A percentile compares a stretch with the other conserved stretches of the same genome.
Evolutionary conservation across 1,284 basidiomycete genomes (phyloP).

Genomic region (Exsudoporus floridanus): DNA sequence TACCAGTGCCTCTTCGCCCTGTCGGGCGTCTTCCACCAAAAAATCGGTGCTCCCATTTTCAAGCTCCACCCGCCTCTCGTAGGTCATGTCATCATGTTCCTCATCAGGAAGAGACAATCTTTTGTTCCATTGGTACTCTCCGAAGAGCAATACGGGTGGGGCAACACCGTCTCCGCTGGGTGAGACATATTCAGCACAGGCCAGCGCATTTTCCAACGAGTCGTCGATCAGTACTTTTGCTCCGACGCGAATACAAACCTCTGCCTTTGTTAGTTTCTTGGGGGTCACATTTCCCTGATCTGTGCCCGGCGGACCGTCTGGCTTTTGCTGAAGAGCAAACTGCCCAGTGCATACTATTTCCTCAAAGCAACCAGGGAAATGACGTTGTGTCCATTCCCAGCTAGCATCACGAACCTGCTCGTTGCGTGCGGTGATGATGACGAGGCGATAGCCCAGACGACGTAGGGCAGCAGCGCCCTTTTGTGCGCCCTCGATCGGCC

Average conservation of each 20-base stretch:
- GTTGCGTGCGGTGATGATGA: slow-evolving; percentile 75
- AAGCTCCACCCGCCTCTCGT: slow-evolving; percentile 51
- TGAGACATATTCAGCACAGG: slow-evolving; percentile 43
- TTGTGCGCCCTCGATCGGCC: slow-evolving; percentile 63
- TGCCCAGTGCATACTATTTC: slow-evolving; percentile 76
- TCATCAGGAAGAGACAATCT: slow-evolving; percentile 44
- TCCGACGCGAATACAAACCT: slow-evolving; percentile 64
- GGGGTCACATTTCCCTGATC: slow-evolving; percentile 43
- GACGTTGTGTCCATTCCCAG: slow-evolving; percentile 63
- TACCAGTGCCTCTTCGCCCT: slow-evolving; percentile 19
- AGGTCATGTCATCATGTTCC: slow-evolving; percentile 55
- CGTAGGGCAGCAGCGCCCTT: slow-evolving; percentile 58
- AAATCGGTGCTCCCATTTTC: slow-evolving; percentile 50
- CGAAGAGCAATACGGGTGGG: slow-evolving; percentile 69
- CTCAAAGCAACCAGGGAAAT: slow-evolving; percentile 68
- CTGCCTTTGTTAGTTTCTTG: slow-evolving; percentile 67
- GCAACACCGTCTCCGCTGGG: slow-evolving; percentile 21
- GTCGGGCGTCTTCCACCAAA: slow-evolving; percentile 51
- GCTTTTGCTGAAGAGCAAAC: slow-evolving; percentile 45
- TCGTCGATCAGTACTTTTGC: slow-evolving; percentile 76
- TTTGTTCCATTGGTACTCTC: slow-evolving; percentile 76
- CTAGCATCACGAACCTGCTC: slow-evolving; percentile 58
- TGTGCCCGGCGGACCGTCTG: slow-evolving; percentile 37
- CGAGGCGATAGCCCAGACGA: slow-evolving; percentile 62
- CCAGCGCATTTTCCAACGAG: slow-evolving; percentile 73